phyloP scores from a whole-genome alignment of 176 grass and related monocot genomes.

The Lolium perenne region DNA sequence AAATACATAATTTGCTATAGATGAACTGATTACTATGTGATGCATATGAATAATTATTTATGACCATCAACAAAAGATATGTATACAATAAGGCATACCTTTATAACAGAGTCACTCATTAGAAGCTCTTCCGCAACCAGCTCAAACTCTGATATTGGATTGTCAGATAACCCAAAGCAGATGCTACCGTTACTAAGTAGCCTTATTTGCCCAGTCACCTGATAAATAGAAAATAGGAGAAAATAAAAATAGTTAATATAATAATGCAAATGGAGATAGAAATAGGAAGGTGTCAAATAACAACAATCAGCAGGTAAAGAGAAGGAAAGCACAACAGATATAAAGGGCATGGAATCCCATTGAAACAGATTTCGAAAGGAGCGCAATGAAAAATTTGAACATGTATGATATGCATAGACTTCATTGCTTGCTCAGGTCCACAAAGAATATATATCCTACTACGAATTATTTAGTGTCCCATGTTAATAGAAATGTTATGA shows the following conservation, averaged over 20 bases:
- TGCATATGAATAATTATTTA: constrained; percentile 28
- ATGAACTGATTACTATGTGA: neutral
- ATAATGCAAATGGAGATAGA: constrained; percentile 24
- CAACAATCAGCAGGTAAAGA: constrained; percentile 8
- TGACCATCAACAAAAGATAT: neutral
- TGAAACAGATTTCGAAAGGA: constrained; percentile 6
- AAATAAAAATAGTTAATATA: constrained; percentile 30
- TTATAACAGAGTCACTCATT: constrained; percentile 98
- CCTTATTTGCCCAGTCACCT: constrained; percentile 99
- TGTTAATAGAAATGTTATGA: constrained; percentile 18
- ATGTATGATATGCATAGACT: neutral
- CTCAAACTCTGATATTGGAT: constrained; percentile 99
- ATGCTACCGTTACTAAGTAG: constrained; percentile 88
- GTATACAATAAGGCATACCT: constrained; percentile 56
- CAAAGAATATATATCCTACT: neutral
- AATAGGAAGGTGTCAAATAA: constrained; percentile 12
- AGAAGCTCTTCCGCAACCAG: constrained; percentile 98
- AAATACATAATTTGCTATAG: neutral
- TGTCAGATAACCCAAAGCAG: constrained; percentile 93
- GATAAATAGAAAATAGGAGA: constrained; percentile 43
- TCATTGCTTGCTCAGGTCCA: neutral
- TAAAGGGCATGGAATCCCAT: constrained; percentile 3
- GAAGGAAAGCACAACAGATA: neutral
- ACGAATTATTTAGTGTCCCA: neutral
- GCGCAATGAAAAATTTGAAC: neutral